These are phyloP conservation scores for Alternaria viburni DNA, from an alignment of 2,329 filamentous ascomycete genomes.

Conservation along the genomic window DNA sequence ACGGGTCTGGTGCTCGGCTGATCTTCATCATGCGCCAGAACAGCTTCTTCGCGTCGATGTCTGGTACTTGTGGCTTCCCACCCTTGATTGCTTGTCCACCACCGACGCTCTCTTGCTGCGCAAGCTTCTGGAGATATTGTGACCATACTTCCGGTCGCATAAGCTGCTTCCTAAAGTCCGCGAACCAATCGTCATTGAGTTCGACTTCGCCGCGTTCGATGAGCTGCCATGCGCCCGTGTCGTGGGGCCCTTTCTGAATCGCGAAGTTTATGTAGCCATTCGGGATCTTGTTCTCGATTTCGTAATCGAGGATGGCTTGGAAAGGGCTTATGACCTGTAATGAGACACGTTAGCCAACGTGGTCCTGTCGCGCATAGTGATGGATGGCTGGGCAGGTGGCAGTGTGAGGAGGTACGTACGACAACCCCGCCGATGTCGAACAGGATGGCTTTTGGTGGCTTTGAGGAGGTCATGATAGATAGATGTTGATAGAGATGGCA, in stretches of 20 bases:
- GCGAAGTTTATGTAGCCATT: slow-evolving; percentile 90
- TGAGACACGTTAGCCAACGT: not conserved
- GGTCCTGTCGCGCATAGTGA: not conserved
- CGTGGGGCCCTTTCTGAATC: slow-evolving; percentile 77
- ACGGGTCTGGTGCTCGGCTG: slow-evolving; percentile 74
- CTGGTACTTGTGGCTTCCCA: slow-evolving; percentile 66
- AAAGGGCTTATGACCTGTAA: slow-evolving; percentile 85
- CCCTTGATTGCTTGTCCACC: slow-evolving; percentile 40
- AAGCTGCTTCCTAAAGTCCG: slow-evolving; percentile 76
- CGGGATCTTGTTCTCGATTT: slow-evolving; percentile 76
- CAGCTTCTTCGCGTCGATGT: slow-evolving; percentile 76
- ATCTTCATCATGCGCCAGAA: slow-evolving; percentile 93
- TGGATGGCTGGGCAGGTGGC: not conserved
- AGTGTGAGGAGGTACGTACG: slow-evolving; percentile 64
- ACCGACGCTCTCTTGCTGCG: slow-evolving; percentile 20
- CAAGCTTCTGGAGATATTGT: slow-evolving; percentile 56
- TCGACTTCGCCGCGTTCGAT: slow-evolving; percentile 84
- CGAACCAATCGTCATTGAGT: slow-evolving; percentile 77
- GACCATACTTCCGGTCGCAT: slow-evolving; percentile 71
- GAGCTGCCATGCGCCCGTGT: slow-evolving; percentile 80
- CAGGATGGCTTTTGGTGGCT: slow-evolving; percentile 55
- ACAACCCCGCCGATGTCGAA: slow-evolving; percentile 98
- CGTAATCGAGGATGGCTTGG: slow-evolving; percentile 91
- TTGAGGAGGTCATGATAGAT: slow-evolving; percentile 15
- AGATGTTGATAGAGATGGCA: not conserved